A percentile compares a stretch with the other conserved stretches of the same genome.
Evolutionary conservation across 139 green algal genomes (phyloP).

Genomic region (Chlamydomonas asymmetrica): DNA sequence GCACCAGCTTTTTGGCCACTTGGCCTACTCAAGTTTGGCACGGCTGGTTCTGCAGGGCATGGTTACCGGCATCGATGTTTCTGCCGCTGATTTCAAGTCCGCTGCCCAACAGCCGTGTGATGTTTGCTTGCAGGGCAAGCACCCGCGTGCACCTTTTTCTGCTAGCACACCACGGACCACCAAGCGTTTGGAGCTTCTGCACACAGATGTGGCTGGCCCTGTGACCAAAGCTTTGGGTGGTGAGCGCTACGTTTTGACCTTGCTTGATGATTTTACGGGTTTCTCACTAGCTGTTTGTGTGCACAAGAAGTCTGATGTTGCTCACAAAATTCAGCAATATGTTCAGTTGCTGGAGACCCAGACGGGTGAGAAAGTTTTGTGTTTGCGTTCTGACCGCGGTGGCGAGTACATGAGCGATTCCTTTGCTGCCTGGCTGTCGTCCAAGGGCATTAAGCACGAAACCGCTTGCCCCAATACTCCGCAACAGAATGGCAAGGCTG

Average conservation of each 20-base stretch:
- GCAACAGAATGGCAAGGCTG: conserved; percentile 31
- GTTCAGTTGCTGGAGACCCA: not conserved
- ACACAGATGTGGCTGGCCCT: conserved; percentile 1
- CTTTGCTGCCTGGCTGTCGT: not conserved
- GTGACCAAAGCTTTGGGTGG: not conserved
- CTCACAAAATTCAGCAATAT: not conserved
- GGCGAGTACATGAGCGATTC: conserved; percentile 10
- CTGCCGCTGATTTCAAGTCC: too few species aligned
- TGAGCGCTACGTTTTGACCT: not conserved
- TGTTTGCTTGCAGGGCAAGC: not conserved
- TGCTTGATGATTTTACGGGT: not conserved
- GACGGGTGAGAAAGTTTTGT: too few species aligned
- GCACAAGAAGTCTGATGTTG: not conserved
- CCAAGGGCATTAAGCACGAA: conserved; percentile 15
- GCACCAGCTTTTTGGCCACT: not conserved
- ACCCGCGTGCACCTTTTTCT: not conserved
- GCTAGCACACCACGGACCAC: not conserved
- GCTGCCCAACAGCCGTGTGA: not conserved
- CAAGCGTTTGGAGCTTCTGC: not conserved
- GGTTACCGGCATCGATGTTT: not conserved
- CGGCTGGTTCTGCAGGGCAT: not conserved
- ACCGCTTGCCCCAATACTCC: conserved; percentile 17
- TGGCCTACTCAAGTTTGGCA: not conserved
- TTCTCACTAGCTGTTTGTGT: not conserved
- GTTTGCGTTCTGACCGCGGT: conserved; percentile 23